Base-by-base conservation (phyloP, 257 asterid species). In the Ajuga chamaepitys region DNA sequence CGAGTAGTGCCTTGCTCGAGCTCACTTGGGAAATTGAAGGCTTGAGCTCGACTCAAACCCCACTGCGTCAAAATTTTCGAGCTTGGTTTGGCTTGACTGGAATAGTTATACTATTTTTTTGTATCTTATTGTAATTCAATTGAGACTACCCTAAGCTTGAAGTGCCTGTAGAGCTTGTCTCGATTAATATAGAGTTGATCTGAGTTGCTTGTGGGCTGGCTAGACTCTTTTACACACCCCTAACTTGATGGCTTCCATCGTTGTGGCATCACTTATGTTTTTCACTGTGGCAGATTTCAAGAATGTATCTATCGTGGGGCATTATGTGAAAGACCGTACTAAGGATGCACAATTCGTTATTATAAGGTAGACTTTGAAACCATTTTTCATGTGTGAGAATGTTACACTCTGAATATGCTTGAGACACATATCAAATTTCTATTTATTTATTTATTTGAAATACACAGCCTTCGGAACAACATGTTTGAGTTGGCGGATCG, bases 301-400 rank as follows among this genome's bases (percentile, higher is more conserved):
- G 87, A 94, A 94, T 64, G 99, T 94, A 25, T 94, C 99, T 0
- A 94, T 94, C 10, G 99, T 94, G 74, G 99, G 99, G 20, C 99
- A 94, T 72, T 94, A 94, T 28, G 96, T 94, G 32, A 94, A 94
- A 83, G 99, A 94, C 79, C 96, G 99, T 22, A 94, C 99, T 1
- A 90, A 94, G 84, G 95, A 94, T 78, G 99, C 99, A 20, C 99
- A 94, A 57, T 94, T 94, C 82, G 85, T 94, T 32, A 94, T 94
- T 72, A 94, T 90, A 74, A 94, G 99, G 97, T 90, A 62, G 25
- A 26, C 7, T 58, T 14, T 10, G 14, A 38, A 54, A 67, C 42
- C 72, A 28, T 10, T 18, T 50, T 3, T 30, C 0, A 30, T 5
- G 40, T 13, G n/a, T 14, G 30, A 1, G 16, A 24, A 55, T 30